These are phyloP conservation scores for Epichloe sibirici DNA, from an alignment of 2,329 filamentous ascomycete genomes.

Conservation along the genomic window DNA sequence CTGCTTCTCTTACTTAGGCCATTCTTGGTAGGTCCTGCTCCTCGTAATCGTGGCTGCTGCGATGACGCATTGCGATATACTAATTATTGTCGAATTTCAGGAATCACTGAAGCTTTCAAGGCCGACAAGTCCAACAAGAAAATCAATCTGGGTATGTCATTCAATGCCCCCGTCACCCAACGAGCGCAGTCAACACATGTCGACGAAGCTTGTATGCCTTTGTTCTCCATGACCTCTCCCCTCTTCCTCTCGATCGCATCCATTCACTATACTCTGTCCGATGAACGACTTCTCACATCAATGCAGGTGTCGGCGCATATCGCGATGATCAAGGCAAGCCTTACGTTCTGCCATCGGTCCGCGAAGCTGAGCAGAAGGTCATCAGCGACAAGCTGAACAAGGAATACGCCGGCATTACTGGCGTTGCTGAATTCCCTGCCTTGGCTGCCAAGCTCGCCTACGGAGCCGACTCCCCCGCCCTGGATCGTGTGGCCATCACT, in stretches of 20 bases:
- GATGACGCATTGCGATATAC: constrained; percentile 12
- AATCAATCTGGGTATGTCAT: constrained; percentile 77
- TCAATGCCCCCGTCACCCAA: neutral
- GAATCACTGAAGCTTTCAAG: constrained; percentile 98
- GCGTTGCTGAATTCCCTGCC: constrained; percentile 86
- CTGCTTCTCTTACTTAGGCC: constrained; percentile 35
- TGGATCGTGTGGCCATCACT: constrained; percentile 77
- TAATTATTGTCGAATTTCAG: constrained; percentile 24
- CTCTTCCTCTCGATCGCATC: neutral
- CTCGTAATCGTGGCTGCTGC: neutral
- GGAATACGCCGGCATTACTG: constrained; percentile 96
- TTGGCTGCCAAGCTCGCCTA: constrained; percentile 87
- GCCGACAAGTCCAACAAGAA: constrained; percentile 86
- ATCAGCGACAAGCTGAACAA: constrained; percentile 73
- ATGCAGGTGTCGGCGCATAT: constrained; percentile 86
- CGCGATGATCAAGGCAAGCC: constrained; percentile 97
- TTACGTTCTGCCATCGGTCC: constrained; percentile 90
- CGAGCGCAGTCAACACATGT: neutral
- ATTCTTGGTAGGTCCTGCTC: constrained; percentile 52
- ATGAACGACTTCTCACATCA: constrained; percentile 8
- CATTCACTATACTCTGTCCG: constrained; percentile 5
- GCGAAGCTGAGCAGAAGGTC: constrained; percentile 77
- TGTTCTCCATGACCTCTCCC: neutral
- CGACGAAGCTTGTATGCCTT: neutral
- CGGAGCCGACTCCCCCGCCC: constrained; percentile 63